Base-by-base conservation (phyloP, 2,329 filamentous ascomycete genomes). In the Didymella keratinophila region DNA sequence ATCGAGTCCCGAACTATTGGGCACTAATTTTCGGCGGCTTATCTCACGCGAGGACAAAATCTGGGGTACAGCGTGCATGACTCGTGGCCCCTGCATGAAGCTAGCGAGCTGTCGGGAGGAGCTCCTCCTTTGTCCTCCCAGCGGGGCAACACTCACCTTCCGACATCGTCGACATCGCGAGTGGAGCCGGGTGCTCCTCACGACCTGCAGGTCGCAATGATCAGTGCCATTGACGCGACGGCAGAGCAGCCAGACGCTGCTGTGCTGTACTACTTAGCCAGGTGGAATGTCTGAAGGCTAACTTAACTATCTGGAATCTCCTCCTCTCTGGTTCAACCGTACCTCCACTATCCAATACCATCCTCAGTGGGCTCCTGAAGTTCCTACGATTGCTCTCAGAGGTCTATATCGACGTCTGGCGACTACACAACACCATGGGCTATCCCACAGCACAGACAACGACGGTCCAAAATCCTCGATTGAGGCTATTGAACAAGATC, bases 401-500 rank as follows among this genome's bases (percentile, higher is more conserved):
- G 12, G 23, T 20, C n/a, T 12, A 25, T 28, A 27, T 23, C 18
- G 8, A 42, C 36, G 18, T 23, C 14, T 23, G 5, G 18, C 20
- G 9, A 30, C 36, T 18, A 44, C 44, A 34, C 47, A 16, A 47
- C 27, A 63, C n/a, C 21, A 56, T 59, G 49, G 51, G 28, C 23
- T 64, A 60, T 34, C 53, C 60, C 27, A 66, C 64, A 10, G 57
- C 64, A 16, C 55, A 56, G 18, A 62, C 62, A 21, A 64, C 64
- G 39, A 46, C 58, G 21, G 52, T 68, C 42, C 34, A 76, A 16
- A 82, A 82, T 64, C 73, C 79, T 58, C 76, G 77, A 9, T 64
- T 82, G 52, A 72, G 76, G 50, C 67, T 82, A 3, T 76, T 82
- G 57, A 82, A 82, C 56, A 78, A 77, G 36, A 67, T 82, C 62